These are phyloP conservation scores for Saccharomycopsis vini DNA, from an alignment of 805 yeast genomes.

Conservation along the genomic window DNA sequence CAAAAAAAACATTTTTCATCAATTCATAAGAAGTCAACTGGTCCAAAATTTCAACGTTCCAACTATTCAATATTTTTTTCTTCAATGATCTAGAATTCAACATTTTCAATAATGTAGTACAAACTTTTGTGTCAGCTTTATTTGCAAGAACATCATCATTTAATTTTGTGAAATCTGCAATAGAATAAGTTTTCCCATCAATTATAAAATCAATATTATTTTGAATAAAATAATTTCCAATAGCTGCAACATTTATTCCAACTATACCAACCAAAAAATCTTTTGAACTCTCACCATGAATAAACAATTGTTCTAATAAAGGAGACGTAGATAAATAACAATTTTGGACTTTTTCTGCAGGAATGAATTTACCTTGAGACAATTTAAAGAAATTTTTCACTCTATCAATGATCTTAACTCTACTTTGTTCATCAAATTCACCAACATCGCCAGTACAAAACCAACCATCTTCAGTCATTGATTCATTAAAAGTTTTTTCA, in stretches of 20 bases:
- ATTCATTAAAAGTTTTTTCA: not conserved
- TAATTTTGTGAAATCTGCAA: not conserved
- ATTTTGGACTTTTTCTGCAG: constrained; percentile 70
- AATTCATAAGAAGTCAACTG: constrained; percentile 52
- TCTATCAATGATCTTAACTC: constrained; percentile 57
- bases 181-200: not conserved
- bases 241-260: constrained; percentile 43
- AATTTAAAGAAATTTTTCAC: constrained; percentile 72
- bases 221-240: not conserved
- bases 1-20: constrained; percentile 37
- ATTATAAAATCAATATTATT: not conserved
- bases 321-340: constrained; percentile 46
- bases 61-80: constrained; percentile 13
- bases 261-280: constrained; percentile 50
- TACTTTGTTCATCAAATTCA: constrained; percentile 40
- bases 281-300: constrained; percentile 55
- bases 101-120: constrained; percentile 20
- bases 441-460: constrained; percentile 64
- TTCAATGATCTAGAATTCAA: constrained; percentile 14
- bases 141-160: not conserved
- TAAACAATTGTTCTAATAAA: constrained; percentile 43
- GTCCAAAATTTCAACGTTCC: constrained; percentile 31
- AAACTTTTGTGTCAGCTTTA: not conserved
- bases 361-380: constrained; percentile 60
- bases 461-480: constrained; percentile 46